phyloP scores from a whole-genome alignment of 2,329 filamentous ascomycete genomes.

The Botrytis fragariae region DNA sequence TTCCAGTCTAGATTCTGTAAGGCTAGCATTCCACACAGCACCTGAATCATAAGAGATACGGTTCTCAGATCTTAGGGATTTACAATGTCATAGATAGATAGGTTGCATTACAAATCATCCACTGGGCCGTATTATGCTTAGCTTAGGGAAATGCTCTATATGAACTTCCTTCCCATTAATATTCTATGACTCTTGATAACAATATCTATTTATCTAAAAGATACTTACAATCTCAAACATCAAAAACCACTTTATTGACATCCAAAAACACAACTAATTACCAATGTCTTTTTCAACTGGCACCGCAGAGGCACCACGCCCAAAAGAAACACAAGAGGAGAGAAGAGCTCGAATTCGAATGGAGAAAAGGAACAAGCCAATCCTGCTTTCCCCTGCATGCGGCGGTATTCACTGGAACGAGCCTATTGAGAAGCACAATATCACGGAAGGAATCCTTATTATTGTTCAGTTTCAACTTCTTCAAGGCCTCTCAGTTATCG shows the following conservation, averaged over 20 bases:
- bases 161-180: not conserved
- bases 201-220: no score
- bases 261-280: not conserved
- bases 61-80: no score
- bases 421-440: not conserved
- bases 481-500: not conserved
- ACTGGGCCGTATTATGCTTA: no score
- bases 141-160: not conserved
- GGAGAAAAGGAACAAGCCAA: not conserved
- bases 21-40: not conserved
- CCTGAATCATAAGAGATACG: no score
- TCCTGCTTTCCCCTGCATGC: not conserved
- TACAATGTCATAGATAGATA: no score
- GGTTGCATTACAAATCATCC: no score
- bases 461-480: not conserved
- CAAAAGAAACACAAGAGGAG: not conserved
- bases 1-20: not conserved
- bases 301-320: not conserved
- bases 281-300: not conserved
- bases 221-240: no score
- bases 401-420: not conserved
- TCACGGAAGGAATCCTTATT: not conserved
- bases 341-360: not conserved
- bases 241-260: not conserved
- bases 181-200: not conserved